These are phyloP conservation scores for Monosporascus sp. DNA, from an alignment of 2,329 filamentous ascomycete species.

Conservation along the genomic window DNA sequence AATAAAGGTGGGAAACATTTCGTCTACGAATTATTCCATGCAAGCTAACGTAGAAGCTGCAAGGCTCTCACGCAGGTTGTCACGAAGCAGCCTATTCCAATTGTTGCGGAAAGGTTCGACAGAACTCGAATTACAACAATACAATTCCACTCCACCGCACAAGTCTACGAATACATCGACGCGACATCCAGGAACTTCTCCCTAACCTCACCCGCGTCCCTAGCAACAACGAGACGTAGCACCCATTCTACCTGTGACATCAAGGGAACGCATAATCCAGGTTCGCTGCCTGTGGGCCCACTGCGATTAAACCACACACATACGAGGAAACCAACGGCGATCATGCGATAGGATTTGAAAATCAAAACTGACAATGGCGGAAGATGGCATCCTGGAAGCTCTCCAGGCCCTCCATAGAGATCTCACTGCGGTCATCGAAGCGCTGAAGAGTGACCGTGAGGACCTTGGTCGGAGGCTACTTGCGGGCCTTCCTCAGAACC, in stretches of 20 bases:
- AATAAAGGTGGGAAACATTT: neutral
- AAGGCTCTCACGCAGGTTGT: too few species aligned
- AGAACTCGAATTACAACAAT: too few species aligned
- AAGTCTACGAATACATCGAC: too few species aligned
- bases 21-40: too few species aligned
- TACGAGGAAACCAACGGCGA: constrained; percentile 13
- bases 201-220: too few species aligned
- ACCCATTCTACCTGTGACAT: too few species aligned
- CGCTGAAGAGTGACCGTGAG: constrained; percentile 55
- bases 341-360: constrained; percentile 41
- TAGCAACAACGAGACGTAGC: too few species aligned
- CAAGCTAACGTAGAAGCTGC: too few species aligned
- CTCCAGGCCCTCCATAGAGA: constrained; percentile 84
- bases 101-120: too few species aligned
- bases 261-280: constrained; percentile 1
- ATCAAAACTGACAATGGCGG: constrained; percentile 57
- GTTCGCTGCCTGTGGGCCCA: constrained; percentile 4
- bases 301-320: constrained; percentile 5
- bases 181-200: too few species aligned
- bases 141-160: too few species aligned
- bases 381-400: constrained; percentile 66
- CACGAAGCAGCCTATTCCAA: too few species aligned
- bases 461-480: constrained; percentile 56
- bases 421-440: constrained; percentile 70
- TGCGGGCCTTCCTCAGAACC: constrained; percentile 15